These are phyloP conservation scores for Aspergillus steynii DNA, from an alignment of 495 filamentous ascomycete species.

Conservation along the genomic window DNA sequence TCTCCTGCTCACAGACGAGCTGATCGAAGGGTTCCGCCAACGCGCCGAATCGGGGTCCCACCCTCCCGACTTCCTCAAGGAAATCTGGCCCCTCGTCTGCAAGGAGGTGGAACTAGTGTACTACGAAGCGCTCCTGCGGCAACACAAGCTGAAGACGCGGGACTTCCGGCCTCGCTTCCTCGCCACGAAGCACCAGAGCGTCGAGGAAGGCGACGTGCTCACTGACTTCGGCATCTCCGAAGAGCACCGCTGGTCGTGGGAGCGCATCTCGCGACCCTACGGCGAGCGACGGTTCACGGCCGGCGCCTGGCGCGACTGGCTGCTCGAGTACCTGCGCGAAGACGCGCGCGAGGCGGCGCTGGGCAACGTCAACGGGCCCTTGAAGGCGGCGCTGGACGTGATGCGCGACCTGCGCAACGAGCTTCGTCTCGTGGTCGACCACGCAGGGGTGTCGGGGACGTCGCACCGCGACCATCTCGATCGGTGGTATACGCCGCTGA, in stretches of 20 bases:
- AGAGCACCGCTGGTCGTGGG: conserved; percentile 8
- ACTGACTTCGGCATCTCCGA: conserved; percentile 2
- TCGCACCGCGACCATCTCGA: conserved; percentile 11
- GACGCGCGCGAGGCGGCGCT: conserved; percentile 16
- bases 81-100: conserved; percentile 21
- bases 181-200: conserved; percentile 13
- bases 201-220: conserved; percentile 16
- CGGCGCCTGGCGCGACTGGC: conserved; percentile 10
- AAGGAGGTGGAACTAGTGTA: conserved; percentile 23
- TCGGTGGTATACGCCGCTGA: conserved; percentile 9
- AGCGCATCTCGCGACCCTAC: conserved; percentile 1
- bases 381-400: conserved; percentile 21
- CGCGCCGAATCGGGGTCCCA: conserved; percentile 12
- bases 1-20: conserved; percentile 17
- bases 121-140: conserved; percentile 18
- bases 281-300: conserved; percentile 8
- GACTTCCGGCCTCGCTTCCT: conserved; percentile 14
- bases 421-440: conserved; percentile 11
- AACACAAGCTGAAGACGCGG: conserved; percentile 1
- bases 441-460: neutral
- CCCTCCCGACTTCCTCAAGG: conserved; percentile 17
- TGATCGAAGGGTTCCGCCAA: conserved; percentile 16
- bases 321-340: conserved; percentile 7
- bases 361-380: conserved; percentile 18
- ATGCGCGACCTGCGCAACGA: conserved; percentile 25